These are phyloP conservation scores for Diplodia scrobiculata DNA, from an alignment of 2,329 filamentous ascomycete species.

Conservation along the genomic window DNA sequence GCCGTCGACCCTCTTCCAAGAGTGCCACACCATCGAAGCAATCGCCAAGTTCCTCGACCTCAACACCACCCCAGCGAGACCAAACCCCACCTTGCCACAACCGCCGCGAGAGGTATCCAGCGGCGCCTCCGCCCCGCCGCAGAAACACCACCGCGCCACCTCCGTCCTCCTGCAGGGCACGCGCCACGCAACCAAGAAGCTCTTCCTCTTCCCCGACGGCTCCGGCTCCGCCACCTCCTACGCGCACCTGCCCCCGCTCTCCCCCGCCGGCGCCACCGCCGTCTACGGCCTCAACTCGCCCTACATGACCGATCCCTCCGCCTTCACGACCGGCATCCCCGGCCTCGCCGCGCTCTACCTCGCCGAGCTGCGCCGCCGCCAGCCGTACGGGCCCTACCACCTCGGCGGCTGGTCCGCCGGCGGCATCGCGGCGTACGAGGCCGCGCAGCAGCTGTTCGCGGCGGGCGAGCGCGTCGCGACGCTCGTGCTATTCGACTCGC, in stretches of 20 bases:
- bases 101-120: neutral
- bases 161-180: constrained; percentile 52
- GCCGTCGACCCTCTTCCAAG: constrained; percentile 10
- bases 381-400: constrained; percentile 61
- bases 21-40: constrained; percentile 6
- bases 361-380: constrained; percentile 51
- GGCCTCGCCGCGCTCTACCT: constrained; percentile 46
- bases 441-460: constrained; percentile 33
- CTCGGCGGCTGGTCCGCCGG: constrained; percentile 77
- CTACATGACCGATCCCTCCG: constrained; percentile 41
- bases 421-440: constrained; percentile 65
- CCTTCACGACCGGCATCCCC: constrained; percentile 42
- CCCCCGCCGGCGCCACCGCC: constrained; percentile 51
- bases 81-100: neutral
- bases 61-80: neutral
- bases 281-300: constrained; percentile 57
- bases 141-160: constrained; percentile 11
- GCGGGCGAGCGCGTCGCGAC: constrained; percentile 35
- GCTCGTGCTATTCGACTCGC: constrained; percentile 40
- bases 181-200: constrained; percentile 35
- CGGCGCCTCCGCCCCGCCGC: neutral
- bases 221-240: constrained; percentile 52
- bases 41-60: neutral
- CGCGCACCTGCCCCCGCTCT: constrained; percentile 44
- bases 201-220: constrained; percentile 56